Conservation (phyloP, 164 flowering plant genomes). For the Santalum album region DNA sequence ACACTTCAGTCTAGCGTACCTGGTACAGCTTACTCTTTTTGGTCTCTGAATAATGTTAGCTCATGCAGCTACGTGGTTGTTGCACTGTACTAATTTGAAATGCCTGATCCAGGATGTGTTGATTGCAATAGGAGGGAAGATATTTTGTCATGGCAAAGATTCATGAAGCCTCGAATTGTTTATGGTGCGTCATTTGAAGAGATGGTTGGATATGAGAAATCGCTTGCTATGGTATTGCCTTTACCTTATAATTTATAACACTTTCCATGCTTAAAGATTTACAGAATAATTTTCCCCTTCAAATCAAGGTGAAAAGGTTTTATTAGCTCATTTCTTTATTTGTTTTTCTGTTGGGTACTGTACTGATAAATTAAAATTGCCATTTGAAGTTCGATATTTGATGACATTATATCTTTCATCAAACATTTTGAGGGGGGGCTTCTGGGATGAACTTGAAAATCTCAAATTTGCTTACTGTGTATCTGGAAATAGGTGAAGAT, state of each 20-base stretch:
- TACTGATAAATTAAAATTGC: no score
- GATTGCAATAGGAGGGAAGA: constrained; percentile 78
- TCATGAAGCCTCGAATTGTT: constrained; percentile 59
- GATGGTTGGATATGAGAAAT: constrained; percentile 39
- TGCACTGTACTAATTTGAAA: neutral
- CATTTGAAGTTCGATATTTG: no score
- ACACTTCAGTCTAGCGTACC: constrained; percentile 44
- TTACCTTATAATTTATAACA: neutral
- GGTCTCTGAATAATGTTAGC: neutral
- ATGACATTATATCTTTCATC: no score
- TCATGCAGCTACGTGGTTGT: no score
- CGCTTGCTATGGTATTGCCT: constrained; percentile 40
- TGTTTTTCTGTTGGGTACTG: no score
- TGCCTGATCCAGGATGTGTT: constrained; percentile 41
- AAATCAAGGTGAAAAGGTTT: no score
- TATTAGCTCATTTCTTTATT: no score
- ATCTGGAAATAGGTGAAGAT: constrained; percentile 37
- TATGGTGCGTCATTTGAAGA: constrained; percentile 69
- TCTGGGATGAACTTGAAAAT: no score
- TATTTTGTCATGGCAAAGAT: constrained; percentile 63
- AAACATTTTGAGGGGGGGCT: no score
- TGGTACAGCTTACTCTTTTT: constrained; percentile 29
- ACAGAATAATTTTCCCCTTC: no score
- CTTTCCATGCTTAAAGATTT: no score
- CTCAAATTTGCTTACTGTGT: constrained; percentile 2